Base-by-base conservation (phyloP, 805 yeast species). In the Diddensiella santjacobensis region DNA sequence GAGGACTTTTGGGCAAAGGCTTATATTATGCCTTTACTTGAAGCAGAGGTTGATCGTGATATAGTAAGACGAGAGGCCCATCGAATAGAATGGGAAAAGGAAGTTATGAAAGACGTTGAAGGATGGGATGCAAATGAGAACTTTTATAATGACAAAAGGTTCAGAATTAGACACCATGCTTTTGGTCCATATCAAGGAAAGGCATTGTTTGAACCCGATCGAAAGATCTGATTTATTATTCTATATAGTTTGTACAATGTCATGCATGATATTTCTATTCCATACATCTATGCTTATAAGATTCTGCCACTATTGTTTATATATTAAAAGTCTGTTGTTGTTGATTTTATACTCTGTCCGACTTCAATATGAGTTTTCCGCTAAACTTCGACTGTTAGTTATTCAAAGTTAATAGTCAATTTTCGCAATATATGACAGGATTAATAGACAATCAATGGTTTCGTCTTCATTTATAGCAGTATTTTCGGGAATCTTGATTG, bases 11-110 rank as follows among this genome's bases (percentile, higher is more conserved):
- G 93, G 90, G 75, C 90, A 5, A 75, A 95, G 58, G 79, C 85
- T 60, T 71, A 83, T 63, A 65, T 87, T 41, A 74, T 79, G 59
- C 95, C 96, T 1, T 71, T 84, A 55, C 74, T 87, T 47, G 77
- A 81, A 58, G 95, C 95, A 37, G 96, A 87, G 68, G 81, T 79
- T 58, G 96, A 87, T 66, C 76, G 96, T 63, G 85, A 84, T 59
- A 64, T 75, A 37, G 87, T 85, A 37, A 79, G 95, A 70, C 75
- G 95, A 61, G 75, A 78, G 52, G 71, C 70, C 56, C 78, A 86
- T 47, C 80, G 83, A 61, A 71, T 78, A 65, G 78, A 75, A 59
- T 76, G 87, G 69, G 95, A 86, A 71, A 80, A 77, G 51, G 80
- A 77, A 62, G 72, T 81, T 57, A 80, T 81, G 84, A 70, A 74